These are phyloP conservation scores for Davidsoniella neocaledoniae DNA, from an alignment of 2,329 filamentous ascomycete genomes.

Conservation along the genomic window DNA sequence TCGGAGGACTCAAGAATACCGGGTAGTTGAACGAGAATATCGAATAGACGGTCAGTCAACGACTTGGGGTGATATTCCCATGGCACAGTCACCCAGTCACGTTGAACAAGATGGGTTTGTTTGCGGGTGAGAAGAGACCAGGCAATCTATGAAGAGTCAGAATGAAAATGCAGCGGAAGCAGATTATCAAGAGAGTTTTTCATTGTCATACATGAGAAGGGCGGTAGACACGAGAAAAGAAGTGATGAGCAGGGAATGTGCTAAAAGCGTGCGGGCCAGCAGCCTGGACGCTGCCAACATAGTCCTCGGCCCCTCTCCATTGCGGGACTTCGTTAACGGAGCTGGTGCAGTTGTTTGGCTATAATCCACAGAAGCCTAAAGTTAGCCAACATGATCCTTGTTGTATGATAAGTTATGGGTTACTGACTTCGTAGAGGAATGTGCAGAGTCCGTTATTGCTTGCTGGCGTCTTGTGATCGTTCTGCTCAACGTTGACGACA, in stretches of 20 bases:
- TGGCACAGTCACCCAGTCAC: conserved; percentile 34
- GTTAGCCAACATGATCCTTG: background rate
- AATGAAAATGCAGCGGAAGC: background rate
- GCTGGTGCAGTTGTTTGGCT: conserved; percentile 29
- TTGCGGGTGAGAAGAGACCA: conserved; percentile 32
- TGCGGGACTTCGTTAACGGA: conserved; percentile 19
- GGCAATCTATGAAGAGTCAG: conserved; percentile 21
- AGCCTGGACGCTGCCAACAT: conserved; percentile 23
- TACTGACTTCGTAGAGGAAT: conserved; percentile 36
- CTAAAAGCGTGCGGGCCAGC: conserved; percentile 30
- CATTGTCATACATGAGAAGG: conserved; percentile 30
- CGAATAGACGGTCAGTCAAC: conserved; percentile 33
- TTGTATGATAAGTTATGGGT: background rate
- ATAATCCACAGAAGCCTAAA: background rate
- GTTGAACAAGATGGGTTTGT: conserved; percentile 32
- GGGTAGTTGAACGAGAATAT: conserved; percentile 31
- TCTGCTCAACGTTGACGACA: conserved; percentile 19
- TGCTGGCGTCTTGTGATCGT: conserved; percentile 17
- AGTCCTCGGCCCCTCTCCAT: conserved; percentile 23
- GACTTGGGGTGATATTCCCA: conserved; percentile 36
- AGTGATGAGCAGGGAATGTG: conserved; percentile 39
- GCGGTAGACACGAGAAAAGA: conserved; percentile 38
- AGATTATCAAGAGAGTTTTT: background rate
- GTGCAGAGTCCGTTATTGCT: conserved; percentile 28
- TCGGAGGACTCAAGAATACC: conserved; percentile 30